phyloP scores from a whole-genome alignment of 352 stramenopile genomes.

The Phytopythium sindhum region DNA sequence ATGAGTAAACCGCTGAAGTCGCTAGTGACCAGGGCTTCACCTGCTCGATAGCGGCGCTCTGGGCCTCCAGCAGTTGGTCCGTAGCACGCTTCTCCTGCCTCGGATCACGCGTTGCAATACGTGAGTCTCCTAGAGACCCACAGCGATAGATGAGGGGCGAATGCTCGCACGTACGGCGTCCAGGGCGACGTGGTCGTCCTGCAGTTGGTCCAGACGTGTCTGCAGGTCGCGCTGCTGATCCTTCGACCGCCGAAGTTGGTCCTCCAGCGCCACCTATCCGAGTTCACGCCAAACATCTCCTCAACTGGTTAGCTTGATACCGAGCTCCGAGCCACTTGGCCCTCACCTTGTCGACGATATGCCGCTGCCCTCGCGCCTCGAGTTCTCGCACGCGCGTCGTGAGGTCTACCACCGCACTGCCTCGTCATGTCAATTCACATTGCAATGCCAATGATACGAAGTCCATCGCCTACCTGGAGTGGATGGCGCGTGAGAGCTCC shows the following conservation, averaged over 20 bases:
- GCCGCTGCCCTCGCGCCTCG: conserved; percentile 3
- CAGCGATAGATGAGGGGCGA: neutral
- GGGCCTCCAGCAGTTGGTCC: conserved; percentile 21
- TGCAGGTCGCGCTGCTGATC: neutral
- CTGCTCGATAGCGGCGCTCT: conserved; percentile 32
- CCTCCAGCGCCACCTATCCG: neutral
- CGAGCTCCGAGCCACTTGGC: neutral
- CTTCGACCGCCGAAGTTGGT: neutral
- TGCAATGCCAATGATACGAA: neutral
- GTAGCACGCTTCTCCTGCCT: conserved; percentile 21
- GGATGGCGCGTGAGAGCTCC: conserved; percentile 44
- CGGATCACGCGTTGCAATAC: neutral
- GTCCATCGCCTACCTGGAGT: conserved; percentile 18
- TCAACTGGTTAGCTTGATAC: no score
- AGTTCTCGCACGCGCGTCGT: conserved; percentile 5
- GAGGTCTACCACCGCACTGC: neutral
- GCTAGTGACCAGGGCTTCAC: conserved; percentile 6
- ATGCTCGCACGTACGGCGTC: neutral
- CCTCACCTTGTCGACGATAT: neutral
- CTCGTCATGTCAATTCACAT: neutral
- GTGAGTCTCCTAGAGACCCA: neutral
- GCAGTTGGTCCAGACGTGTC: neutral
- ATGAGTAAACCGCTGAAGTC: no score
- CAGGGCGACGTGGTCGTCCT: neutral
- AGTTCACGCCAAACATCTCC: no score